phyloP scores from a whole-genome alignment of 2,329 filamentous ascomycete species.

The Xylaria sp. region DNA sequence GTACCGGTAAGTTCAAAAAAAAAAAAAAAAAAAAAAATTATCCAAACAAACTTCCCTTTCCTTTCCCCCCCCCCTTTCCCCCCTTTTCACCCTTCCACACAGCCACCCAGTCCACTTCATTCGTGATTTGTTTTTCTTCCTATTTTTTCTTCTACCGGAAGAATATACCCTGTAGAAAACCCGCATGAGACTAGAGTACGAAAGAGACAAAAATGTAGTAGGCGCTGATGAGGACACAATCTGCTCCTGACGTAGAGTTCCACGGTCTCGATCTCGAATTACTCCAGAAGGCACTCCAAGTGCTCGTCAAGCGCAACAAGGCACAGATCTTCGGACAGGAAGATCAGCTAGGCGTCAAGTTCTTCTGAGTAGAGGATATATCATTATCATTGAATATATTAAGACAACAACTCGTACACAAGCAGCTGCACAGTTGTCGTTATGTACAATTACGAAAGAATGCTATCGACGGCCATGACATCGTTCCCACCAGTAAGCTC shows the following conservation, averaged over 20 bases:
- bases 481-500: conserved; percentile 27
- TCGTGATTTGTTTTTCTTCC: background rate
- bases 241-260: conserved; percentile 67
- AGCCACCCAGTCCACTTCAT: background rate
- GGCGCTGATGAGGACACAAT: conserved; percentile 17
- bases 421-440: conserved; percentile 24
- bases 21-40: background rate
- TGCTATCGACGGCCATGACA: conserved; percentile 24
- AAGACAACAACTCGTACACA: conserved; percentile 25
- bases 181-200: background rate
- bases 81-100: background rate
- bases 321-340: conserved; percentile 93
- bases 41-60: too few species aligned
- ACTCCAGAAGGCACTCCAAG: conserved; percentile 79
- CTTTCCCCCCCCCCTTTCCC: too few species aligned
- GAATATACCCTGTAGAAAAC: background rate
- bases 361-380: conserved; percentile 73
- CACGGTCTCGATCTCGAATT: conserved; percentile 88
- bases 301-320: conserved; percentile 89
- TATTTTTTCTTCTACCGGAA: background rate
- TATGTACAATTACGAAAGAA: conserved; percentile 33
- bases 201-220: background rate
- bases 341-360: conserved; percentile 92
- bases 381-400: conserved; percentile 33
- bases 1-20: conserved; percentile 65